phyloP scores from a whole-genome alignment of 1,284 basidiomycete genomes.

The Boletus sp. region DNA sequence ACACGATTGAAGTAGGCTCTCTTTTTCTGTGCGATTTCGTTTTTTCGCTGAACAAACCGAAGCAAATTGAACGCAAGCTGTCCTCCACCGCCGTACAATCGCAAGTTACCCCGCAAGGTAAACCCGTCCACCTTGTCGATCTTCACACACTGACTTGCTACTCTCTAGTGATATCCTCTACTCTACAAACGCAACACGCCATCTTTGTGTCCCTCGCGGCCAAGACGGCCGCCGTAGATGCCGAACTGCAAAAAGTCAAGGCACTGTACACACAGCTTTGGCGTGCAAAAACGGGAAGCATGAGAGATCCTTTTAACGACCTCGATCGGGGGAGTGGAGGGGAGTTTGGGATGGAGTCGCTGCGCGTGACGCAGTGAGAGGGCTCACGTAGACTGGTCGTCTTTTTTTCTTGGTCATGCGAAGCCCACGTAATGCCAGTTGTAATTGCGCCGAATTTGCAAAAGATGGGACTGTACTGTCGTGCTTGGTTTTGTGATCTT shows the following conservation, averaged over 20 bases:
- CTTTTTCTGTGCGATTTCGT: neutral
- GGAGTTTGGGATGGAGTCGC: slow-evolving; percentile 47
- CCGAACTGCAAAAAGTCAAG: slow-evolving; percentile 70
- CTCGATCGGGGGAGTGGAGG: slow-evolving; percentile 49
- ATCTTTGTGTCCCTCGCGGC: slow-evolving; percentile 70
- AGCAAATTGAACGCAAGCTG: slow-evolving; percentile 82
- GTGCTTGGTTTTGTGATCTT: too few species aligned
- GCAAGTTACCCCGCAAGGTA: slow-evolving; percentile 74
- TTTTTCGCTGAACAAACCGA: slow-evolving; percentile 1
- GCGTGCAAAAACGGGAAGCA: slow-evolving; percentile 66
- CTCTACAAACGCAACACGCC: slow-evolving; percentile 69
- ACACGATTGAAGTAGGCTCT: slow-evolving; percentile 63
- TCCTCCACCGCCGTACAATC: slow-evolving; percentile 58
- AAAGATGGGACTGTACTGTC: too few species aligned
- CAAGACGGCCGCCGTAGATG: slow-evolving; percentile 65
- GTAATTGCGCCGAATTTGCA: neutral
- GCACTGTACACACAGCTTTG: slow-evolving; percentile 54
- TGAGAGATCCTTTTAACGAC: slow-evolving; percentile 70
- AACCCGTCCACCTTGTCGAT: neutral
- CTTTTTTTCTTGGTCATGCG: too few species aligned
- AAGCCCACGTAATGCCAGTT: too few species aligned
- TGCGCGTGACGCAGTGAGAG: slow-evolving; percentile 37
- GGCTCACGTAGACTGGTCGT: neutral
- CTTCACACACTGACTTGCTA: neutral
- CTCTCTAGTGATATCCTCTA: slow-evolving; percentile 58